Conservation (phyloP, 2,329 filamentous ascomycete species). For the Alternaria atra region DNA sequence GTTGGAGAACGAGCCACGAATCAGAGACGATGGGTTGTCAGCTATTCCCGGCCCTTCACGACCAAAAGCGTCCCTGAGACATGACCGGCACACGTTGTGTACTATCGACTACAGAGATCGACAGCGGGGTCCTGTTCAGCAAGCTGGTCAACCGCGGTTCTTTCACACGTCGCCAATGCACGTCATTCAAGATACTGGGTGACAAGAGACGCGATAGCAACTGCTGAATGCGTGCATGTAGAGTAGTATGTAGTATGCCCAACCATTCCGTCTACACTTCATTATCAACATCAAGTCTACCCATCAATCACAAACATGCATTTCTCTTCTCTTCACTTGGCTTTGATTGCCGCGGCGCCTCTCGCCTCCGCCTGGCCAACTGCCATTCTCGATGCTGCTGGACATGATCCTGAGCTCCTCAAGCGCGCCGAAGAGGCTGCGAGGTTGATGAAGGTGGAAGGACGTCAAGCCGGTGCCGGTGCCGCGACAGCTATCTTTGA, state of each 20-base stretch:
- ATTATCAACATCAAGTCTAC: background rate
- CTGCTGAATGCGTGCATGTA: background rate
- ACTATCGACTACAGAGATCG: constrained; percentile 8
- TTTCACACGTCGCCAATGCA: background rate
- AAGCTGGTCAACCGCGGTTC: background rate
- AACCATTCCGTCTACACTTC: background rate
- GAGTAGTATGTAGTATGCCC: constrained; percentile 4
- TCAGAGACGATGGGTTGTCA: background rate
- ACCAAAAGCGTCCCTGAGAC: background rate
- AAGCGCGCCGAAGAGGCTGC: constrained; percentile 28
- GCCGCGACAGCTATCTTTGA: constrained; percentile 34
- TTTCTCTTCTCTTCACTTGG: constrained; percentile 18
- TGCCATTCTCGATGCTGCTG: constrained; percentile 33
- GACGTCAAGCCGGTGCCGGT: constrained; percentile 28
- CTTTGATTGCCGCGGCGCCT: constrained; percentile 19
- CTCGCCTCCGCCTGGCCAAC: constrained; percentile 31
- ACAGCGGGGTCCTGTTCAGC: constrained; percentile 3
- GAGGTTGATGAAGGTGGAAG: constrained; percentile 15
- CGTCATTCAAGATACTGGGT: background rate
- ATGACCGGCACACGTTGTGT: background rate
- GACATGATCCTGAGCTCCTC: constrained; percentile 23
- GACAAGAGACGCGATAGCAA: background rate
- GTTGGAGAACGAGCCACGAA: background rate
- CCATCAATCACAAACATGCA: constrained; percentile 22
- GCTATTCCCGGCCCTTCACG: background rate